phyloP scores from a whole-genome alignment of 768 basidiomycete species.

The Hemileccinum rubropunctum region DNA sequence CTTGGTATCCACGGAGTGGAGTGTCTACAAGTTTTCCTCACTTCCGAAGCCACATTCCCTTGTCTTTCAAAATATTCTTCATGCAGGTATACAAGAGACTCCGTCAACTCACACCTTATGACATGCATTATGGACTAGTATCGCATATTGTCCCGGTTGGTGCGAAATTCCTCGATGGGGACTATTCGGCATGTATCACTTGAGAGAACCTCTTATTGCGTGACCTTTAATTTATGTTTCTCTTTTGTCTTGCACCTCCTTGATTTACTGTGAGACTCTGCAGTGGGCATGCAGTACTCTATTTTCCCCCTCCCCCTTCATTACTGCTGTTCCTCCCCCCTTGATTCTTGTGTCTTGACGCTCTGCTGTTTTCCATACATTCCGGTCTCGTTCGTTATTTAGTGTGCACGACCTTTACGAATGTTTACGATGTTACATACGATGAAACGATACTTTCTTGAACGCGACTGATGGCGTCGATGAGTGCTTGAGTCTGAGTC shows the following conservation, averaged over 20 bases:
- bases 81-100: slow-evolving; percentile 24
- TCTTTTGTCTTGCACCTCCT: not conserved
- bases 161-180: slow-evolving; percentile 11
- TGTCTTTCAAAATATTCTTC: slow-evolving; percentile 10
- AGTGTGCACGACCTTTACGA: slow-evolving; percentile 26
- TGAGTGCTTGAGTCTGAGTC: slow-evolving; percentile 28
- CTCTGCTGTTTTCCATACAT: slow-evolving; percentile 4
- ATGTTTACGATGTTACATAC: slow-evolving; percentile 27
- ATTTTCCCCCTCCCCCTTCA: not conserved
- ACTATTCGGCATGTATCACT: slow-evolving; percentile 8
- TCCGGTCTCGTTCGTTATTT: slow-evolving; percentile 7
- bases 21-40: slow-evolving; percentile 12
- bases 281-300: slow-evolving; percentile 1
- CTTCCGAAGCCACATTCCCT: slow-evolving; percentile 11
- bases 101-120: slow-evolving; percentile 18
- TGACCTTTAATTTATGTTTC: slow-evolving; percentile 20
- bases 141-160: slow-evolving; percentile 24
- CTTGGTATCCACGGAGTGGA: slow-evolving; percentile 15
- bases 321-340: slow-evolving; percentile 6
- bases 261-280: not conserved
- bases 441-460: slow-evolving; percentile 12
- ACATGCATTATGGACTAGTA: slow-evolving; percentile 29
- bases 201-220: slow-evolving; percentile 21
- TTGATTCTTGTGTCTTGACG: slow-evolving; percentile 11
- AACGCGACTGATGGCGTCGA: slow-evolving; percentile 18